Conservation (phyloP, 768 basidiomycete genomes). For the Auricularia auricula-judae region DNA sequence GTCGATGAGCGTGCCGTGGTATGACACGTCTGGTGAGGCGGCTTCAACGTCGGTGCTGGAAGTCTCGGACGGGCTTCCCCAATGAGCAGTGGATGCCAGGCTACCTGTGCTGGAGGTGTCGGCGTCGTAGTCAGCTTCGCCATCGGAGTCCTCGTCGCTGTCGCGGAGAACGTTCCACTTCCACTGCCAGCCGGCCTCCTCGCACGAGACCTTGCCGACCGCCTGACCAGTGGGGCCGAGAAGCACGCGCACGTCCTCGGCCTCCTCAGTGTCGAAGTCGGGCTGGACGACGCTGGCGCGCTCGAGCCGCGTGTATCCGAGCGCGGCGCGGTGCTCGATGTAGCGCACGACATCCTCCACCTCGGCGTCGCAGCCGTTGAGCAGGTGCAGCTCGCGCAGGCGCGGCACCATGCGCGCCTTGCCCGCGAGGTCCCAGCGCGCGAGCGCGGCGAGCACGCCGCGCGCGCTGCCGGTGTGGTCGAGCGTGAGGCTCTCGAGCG, state of each 20-base stretch:
- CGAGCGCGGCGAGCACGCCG: background rate
- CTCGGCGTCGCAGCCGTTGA: background rate
- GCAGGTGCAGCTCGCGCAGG: background rate
- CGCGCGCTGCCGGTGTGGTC: background rate
- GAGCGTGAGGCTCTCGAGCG: background rate
- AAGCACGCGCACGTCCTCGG: background rate
- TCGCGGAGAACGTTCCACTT: background rate
- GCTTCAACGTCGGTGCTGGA: background rate
- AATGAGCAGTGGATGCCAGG: background rate
- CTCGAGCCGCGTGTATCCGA: background rate
- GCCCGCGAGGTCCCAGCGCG: background rate
- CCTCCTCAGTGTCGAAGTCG: background rate
- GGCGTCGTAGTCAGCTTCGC: too few relatives aligned
- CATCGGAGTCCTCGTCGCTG: background rate
- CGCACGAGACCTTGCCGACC: background rate
- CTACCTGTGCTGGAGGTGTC: background rate
- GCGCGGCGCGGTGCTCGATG: background rate
- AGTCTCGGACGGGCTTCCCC: background rate
- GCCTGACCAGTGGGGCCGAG: background rate
- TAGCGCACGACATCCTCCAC: background rate
- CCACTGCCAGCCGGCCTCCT: background rate
- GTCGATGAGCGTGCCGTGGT: background rate
- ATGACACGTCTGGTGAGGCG: background rate
- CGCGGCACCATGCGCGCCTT: background rate
- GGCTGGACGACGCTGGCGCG: background rate